Percentiles rank a stretch among this genome's conserved stretches.
phyloP scores from a whole-genome alignment of 192 early-diverging fungal genomes.

The Backusella morwellensis region DNA sequence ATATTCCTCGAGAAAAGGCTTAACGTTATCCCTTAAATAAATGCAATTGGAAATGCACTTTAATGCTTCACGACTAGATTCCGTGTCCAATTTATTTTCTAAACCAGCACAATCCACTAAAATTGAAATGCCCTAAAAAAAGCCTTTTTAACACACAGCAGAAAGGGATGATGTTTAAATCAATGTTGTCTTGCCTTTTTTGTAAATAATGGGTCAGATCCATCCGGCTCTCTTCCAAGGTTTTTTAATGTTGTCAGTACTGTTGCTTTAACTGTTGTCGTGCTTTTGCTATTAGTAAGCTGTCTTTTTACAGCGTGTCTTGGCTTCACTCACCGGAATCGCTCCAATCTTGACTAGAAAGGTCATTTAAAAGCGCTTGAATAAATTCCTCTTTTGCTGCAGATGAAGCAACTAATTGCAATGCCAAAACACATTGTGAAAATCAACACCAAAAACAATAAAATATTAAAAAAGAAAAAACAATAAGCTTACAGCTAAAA shows the following conservation, averaged over 20 bases:
- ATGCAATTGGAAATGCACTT: slow-evolving; percentile 71
- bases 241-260: slow-evolving; percentile 59
- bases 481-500: not conserved
- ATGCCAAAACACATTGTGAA: not conserved
- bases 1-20: slow-evolving; percentile 41
- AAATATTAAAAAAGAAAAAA: not conserved
- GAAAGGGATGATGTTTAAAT: not conserved
- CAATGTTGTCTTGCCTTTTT: slow-evolving; percentile 25
- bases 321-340: not conserved
- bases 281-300: not conserved
- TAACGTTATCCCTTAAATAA: slow-evolving; percentile 48
- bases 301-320: not conserved
- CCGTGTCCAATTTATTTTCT: slow-evolving; percentile 32
- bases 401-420: not conserved
- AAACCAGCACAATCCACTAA: slow-evolving; percentile 33
- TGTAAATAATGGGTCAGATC: slow-evolving; percentile 57
- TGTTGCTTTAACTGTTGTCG: slow-evolving; percentile 38
- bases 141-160: not conserved
- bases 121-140: slow-evolving; percentile 34
- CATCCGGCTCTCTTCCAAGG: slow-evolving; percentile 54
- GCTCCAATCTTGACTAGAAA: not conserved
- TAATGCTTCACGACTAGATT: slow-evolving; percentile 47
- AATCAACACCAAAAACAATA: not conserved
- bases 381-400: slow-evolving; percentile 4
- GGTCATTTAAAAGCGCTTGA: not conserved